Conservation (phyloP, 192 early-diverging fungal genomes). For the Backusella westeae region DNA sequence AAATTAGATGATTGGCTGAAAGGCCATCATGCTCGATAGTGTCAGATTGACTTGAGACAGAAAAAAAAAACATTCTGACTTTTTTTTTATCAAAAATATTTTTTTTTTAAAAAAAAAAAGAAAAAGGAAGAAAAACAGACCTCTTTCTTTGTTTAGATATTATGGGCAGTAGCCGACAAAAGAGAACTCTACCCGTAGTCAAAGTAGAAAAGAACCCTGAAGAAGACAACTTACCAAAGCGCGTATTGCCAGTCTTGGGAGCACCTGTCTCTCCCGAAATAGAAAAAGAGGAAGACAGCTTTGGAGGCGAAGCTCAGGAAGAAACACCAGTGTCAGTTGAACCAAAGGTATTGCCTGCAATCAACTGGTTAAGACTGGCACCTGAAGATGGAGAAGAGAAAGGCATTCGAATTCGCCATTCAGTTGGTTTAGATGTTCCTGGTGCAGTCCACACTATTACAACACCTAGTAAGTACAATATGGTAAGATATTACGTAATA, state of each 20-base stretch:
- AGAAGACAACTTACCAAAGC: conserved; percentile 6
- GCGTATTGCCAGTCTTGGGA: conserved; percentile 5
- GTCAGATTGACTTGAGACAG: conserved; percentile 5
- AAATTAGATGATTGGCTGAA: neutral
- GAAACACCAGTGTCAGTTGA: neutral
- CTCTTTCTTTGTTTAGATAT: neutral
- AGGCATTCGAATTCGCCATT: conserved; percentile 15
- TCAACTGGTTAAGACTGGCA: neutral
- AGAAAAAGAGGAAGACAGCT: neutral
- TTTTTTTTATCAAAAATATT: neutral
- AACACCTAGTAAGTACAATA: conserved; percentile 37
- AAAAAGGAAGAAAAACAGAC: neutral
- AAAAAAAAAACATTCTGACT: conserved; percentile 5
- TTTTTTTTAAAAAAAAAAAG: neutral
- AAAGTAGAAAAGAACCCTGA: conserved; percentile 8
- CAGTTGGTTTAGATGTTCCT: conserved; percentile 46
- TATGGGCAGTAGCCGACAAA: neutral
- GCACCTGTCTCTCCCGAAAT: conserved; percentile 5
- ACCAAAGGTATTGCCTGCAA: neutral
- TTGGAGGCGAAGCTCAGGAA: neutral
- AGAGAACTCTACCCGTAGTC: conserved; percentile 2
- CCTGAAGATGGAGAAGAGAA: neutral
- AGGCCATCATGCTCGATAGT: neutral
- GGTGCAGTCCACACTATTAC: conserved; percentile 46
- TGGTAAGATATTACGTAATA: neutral